Evolutionary conservation across 2,329 filamentous ascomycete species (phyloP).

Genomic region (Aurifilum marmelostoma): DNA sequence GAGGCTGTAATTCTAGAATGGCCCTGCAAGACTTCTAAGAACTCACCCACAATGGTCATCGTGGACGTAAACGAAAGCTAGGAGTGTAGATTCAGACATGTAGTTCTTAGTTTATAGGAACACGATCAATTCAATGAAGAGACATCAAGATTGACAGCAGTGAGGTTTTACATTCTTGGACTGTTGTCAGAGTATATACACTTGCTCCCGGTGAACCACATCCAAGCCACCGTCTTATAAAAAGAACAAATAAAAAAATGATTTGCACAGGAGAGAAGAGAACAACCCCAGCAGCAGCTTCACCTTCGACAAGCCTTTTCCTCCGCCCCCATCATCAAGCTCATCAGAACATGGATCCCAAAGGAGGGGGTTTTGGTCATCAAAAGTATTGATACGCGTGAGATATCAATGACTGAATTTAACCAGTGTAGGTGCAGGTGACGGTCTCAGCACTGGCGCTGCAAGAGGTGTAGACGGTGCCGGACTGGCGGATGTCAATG

Average conservation of each 20-base stretch:
- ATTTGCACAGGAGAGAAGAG: constrained; percentile 4
- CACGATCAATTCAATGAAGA: neutral
- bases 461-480: constrained; percentile 54
- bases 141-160: constrained; percentile 6
- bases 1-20: too few species aligned
- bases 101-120: neutral
- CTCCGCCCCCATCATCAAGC: neutral
- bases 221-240: constrained; percentile 7
- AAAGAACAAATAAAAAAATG: neutral
- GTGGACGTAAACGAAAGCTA: too few species aligned
- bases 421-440: constrained; percentile 45
- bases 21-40: too few species aligned
- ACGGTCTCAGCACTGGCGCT: constrained; percentile 29
- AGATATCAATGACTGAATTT: neutral
- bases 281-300: constrained; percentile 5
- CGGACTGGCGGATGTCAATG: constrained; percentile 68
- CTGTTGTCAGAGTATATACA: constrained; percentile 4
- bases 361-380: neutral
- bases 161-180: constrained; percentile 7
- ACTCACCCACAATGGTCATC: too few species aligned
- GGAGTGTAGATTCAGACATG: too few species aligned
- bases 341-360: neutral
- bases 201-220: constrained; percentile 8
- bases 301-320: neutral
- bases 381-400: neutral